A percentile compares a stretch with the other conserved stretches of the same genome.
Conservation (phyloP, 2,329 filamentous ascomycete genomes). For the Cladophialophora chaetospira region DNA sequence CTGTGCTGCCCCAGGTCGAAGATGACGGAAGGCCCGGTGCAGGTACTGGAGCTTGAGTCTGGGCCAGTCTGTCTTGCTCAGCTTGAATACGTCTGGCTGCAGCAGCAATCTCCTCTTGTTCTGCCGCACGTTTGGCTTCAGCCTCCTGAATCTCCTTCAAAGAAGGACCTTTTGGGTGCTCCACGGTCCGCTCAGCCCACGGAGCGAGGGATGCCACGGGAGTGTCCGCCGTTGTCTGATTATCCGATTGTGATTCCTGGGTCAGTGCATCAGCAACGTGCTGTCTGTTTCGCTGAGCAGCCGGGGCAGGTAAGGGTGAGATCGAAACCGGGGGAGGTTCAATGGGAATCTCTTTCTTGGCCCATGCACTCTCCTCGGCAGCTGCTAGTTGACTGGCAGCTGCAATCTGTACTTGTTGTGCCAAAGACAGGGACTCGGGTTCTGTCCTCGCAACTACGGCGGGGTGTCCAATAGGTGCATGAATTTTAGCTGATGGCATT, state of each 20-base stretch:
- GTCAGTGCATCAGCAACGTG: constrained; percentile 76
- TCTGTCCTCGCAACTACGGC: constrained; percentile 40
- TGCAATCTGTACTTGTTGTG: constrained; percentile 82
- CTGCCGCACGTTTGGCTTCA: constrained; percentile 88
- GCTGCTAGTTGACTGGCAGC: constrained; percentile 40
- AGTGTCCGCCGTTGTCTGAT: constrained; percentile 70
- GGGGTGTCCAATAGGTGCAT: constrained; percentile 22
- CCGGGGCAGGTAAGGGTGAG: constrained; percentile 84
- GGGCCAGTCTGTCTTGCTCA: constrained; percentile 70
- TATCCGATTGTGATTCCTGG: constrained; percentile 69
- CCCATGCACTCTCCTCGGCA: constrained; percentile 46
- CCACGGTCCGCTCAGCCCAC: constrained; percentile 83
- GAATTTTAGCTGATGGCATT: constrained; percentile 20
- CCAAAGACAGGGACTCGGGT: constrained; percentile 63
- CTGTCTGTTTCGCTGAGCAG: constrained; percentile 79
- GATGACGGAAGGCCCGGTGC: constrained; percentile 80
- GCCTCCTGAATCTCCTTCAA: constrained; percentile 96
- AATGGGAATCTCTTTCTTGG: constrained; percentile 57
- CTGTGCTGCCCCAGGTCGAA: constrained; percentile 80
- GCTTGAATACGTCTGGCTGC: constrained; percentile 72
- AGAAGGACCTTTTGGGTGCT: constrained; percentile 79
- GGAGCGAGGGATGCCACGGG: constrained; percentile 77
- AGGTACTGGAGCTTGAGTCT: constrained; percentile 64
- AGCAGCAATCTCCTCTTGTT: constrained; percentile 78
- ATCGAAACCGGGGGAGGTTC: constrained; percentile 73